Base-by-base conservation (phyloP, 2,329 filamentous ascomycete species). In the Trichoderma koningiopsis region DNA sequence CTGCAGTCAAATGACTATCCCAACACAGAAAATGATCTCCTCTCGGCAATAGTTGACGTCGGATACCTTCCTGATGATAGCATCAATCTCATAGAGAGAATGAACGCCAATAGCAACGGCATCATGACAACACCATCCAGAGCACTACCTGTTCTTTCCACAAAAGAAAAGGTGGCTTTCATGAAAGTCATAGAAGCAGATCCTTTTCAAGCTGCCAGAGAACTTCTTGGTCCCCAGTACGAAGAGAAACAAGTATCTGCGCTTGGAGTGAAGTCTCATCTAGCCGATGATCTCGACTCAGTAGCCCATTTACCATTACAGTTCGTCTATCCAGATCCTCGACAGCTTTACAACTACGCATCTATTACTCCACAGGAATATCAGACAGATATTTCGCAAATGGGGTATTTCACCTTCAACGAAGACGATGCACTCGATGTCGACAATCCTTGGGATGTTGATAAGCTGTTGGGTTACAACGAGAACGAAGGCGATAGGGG, bases 11-110 rank as follows among this genome's bases (percentile, higher is more conserved):
- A 70, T 22, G 22, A 52, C 3, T 68, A 69, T 29, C 77, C 77
- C 3, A 73, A 65, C 53, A 78, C 75, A 4, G 77, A 79, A 63
- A 43, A 77, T 4, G 75, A 78, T 40, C 73, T 79, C 1, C 72
- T 79, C 8, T 37, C 68, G 3, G 68, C 71, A 16, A 55, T 77
- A 33, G 43, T 78, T 5, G 43, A 70, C 5, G 65, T 72, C 61
- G 76, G 77, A 2, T 78, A 77, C 61, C 70, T 76, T n/a, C 70
- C 74, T 8, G 70, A 74, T 19, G 68, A 75, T 22, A 73, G 73
- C 3, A 16, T 57, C 4, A 57, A 53, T 4, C 73, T 79, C 35
- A 56, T 77, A 40, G 71, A 73, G 24, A 70, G 68, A 10, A 70
- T 79, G 68, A 69, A 55, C 13, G 64, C 65, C 19, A 76, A 70